Percentiles rank a stretch among this genome's conserved stretches.
phyloP scores from a whole-genome alignment of 2,329 filamentous ascomycete species.

The Colletotrichum sp. region DNA sequence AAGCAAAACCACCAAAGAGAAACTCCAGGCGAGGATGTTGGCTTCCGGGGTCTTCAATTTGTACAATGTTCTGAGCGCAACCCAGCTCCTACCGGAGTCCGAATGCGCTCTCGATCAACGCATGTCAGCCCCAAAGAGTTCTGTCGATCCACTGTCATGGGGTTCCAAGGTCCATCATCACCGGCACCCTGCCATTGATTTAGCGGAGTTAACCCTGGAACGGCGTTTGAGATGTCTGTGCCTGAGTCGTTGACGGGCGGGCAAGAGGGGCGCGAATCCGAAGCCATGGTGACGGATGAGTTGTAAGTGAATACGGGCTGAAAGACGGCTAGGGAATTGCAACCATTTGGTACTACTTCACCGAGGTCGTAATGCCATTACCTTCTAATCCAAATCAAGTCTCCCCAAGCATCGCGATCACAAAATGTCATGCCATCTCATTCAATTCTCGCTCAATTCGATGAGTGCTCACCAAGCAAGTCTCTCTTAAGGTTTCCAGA shows the following conservation, averaged over 20 bases:
- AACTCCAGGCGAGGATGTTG: not conserved
- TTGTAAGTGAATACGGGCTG: not conserved
- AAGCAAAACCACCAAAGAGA: not conserved
- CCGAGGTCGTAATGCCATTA: not conserved
- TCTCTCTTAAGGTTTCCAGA: not conserved
- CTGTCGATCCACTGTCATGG: not conserved
- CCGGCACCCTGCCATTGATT: not conserved
- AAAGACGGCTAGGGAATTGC: not conserved
- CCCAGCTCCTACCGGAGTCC: not conserved
- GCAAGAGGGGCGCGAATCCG: not conserved
- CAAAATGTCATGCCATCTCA: not conserved
- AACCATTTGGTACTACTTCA: not conserved
- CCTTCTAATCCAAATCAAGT: not conserved
- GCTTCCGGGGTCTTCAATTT: not conserved
- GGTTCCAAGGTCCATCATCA: not conserved
- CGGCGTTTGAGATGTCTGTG: not conserved
- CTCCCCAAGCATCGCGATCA: not conserved
- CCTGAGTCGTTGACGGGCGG: not conserved
- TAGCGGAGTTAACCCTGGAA: not conserved
- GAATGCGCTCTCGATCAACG: not conserved
- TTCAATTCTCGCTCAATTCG: not conserved
- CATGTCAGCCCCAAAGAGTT: not conserved
- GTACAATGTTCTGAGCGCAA: not conserved
- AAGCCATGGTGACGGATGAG: not conserved
- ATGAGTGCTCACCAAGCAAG: not conserved